phyloP scores from a whole-genome alignment of 2,329 filamentous ascomycete genomes.

The Beauveria australis region DNA sequence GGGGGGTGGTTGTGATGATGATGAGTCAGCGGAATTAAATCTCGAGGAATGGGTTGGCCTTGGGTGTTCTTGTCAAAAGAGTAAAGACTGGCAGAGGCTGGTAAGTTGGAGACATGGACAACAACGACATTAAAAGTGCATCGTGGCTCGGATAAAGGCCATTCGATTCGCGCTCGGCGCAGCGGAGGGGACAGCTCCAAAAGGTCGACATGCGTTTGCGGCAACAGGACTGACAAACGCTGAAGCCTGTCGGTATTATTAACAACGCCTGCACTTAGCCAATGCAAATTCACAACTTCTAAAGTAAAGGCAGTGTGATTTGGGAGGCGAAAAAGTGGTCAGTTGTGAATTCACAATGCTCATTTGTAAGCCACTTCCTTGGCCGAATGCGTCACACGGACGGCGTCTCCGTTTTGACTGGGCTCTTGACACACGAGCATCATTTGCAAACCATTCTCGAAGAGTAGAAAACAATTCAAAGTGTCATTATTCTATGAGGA shows the following conservation, averaged over 20 bases:
- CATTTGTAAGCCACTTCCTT: not conserved
- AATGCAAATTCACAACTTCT: no score
- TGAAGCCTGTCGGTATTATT: not conserved
- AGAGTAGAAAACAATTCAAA: not conserved
- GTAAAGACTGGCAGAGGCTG: not conserved
- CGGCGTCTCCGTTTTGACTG: not conserved
- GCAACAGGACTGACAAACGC: not conserved
- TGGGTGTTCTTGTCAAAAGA: not conserved
- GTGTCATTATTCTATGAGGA: not conserved
- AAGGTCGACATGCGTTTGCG: not conserved
- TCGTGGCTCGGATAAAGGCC: not conserved
- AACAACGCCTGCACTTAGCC: no score
- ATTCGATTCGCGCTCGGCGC: not conserved
- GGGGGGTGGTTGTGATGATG: not conserved
- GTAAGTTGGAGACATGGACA: not conserved
- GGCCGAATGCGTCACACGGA: not conserved
- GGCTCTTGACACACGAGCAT: not conserved
- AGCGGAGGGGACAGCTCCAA: not conserved
- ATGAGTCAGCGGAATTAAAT: not conserved
- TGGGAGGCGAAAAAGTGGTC: not conserved
- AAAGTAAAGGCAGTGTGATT: no score
- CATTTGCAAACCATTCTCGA: no score
- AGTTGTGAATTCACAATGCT: not conserved
- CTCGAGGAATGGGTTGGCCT: not conserved
- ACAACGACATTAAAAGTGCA: not conserved